Conservation (phyloP, 768 basidiomycete genomes). For the Pleurotus salmoneostramineus region DNA sequence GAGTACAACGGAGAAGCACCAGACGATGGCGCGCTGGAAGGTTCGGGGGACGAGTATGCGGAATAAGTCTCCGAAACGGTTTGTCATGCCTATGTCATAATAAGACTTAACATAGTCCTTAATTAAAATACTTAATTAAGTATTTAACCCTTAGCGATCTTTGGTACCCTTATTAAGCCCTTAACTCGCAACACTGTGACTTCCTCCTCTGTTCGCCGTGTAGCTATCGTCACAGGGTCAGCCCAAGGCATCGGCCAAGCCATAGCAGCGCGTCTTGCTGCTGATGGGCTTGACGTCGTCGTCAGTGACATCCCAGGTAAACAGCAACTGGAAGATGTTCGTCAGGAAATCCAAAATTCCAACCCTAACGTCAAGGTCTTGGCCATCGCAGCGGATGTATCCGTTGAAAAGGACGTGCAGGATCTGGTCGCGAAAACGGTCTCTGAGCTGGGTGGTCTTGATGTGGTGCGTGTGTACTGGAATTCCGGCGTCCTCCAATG, state of each 20-base stretch:
- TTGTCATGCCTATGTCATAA: too few species aligned
- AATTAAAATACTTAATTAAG: background rate
- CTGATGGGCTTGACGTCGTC: slow-evolving; percentile 23
- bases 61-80: too few species aligned
- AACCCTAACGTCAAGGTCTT: slow-evolving; percentile 11
- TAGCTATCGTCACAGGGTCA: slow-evolving; percentile 23
- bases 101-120: background rate
- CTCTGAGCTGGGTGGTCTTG: slow-evolving; percentile 12
- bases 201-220: slow-evolving; percentile 7
- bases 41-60: slow-evolving; percentile 16
- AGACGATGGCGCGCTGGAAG: slow-evolving; percentile 17
- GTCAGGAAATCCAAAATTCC: slow-evolving; percentile 14
- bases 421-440: slow-evolving; percentile 15
- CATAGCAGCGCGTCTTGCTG: slow-evolving; percentile 22
- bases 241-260: slow-evolving; percentile 25
- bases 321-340: slow-evolving; percentile 13
- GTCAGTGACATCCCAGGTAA: slow-evolving; percentile 20
- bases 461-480: slow-evolving; percentile 10
- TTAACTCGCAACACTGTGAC: background rate
- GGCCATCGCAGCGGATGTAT: slow-evolving; percentile 17
- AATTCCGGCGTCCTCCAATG: background rate
- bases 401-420: slow-evolving; percentile 19
- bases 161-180: background rate
- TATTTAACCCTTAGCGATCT: background rate
- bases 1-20: slow-evolving; percentile 14